Conservation (phyloP, 2,329 filamentous ascomycete species). For the Thyridium curvatum region DNA sequence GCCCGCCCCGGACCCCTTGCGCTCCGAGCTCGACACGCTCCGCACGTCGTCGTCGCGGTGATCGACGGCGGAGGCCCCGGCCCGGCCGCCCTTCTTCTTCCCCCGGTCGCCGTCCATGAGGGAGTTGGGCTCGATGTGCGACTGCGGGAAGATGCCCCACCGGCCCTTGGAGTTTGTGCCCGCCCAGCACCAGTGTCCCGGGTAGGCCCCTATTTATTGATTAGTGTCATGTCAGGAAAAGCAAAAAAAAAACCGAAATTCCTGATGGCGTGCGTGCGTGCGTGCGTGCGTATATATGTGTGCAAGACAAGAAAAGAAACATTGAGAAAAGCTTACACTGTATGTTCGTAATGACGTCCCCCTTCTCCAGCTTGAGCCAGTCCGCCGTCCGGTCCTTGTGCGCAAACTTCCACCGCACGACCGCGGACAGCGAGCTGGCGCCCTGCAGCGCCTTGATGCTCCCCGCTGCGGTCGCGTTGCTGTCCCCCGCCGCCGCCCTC, state of each 20-base stretch:
- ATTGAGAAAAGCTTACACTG: constrained; percentile 41
- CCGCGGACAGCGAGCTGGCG: constrained; percentile 38
- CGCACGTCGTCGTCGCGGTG: constrained; percentile 27
- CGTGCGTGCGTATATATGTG: constrained; percentile 1
- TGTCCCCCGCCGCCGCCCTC: background rate
- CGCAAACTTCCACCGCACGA: constrained; percentile 44
- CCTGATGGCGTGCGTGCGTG: background rate
- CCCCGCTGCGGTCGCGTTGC: no score
- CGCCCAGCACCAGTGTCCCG: constrained; percentile 51
- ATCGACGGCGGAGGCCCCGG: constrained; percentile 20
- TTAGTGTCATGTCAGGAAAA: no score
- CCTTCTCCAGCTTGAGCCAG: constrained; percentile 57
- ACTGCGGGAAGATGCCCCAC: constrained; percentile 46
- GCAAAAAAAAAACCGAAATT: constrained; percentile 1
- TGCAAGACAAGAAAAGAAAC: background rate
- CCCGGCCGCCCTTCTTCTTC: no score
- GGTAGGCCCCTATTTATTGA: constrained; percentile 33
- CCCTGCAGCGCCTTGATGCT: constrained; percentile 29
- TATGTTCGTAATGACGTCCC: constrained; percentile 61
- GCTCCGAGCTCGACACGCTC: constrained; percentile 4
- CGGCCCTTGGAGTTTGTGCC: constrained; percentile 45
- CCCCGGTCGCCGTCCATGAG: constrained; percentile 37
- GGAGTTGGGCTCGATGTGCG: constrained; percentile 39
- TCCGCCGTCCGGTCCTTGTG: constrained; percentile 24
- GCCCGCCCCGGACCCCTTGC: background rate